Percentiles rank a stretch among this genome's conserved stretches.
phyloP scores from a whole-genome alignment of 2,329 filamentous ascomycete genomes.

The Tetracladium maxilliforme region DNA sequence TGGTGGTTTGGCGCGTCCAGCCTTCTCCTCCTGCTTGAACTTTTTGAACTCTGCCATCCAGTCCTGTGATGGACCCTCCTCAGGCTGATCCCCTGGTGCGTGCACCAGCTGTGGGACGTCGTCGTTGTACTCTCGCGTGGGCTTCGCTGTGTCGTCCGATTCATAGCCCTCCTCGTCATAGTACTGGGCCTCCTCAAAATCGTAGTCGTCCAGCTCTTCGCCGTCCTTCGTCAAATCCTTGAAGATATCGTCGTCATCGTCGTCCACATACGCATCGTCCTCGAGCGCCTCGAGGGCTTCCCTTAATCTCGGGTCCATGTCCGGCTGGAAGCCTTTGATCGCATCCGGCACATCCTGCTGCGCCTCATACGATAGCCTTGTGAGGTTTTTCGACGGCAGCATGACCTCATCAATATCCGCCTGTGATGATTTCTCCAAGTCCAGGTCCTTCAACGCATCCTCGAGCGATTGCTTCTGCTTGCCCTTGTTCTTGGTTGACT shows the following conservation, averaged over 20 bases:
- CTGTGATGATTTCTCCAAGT: constrained; percentile 34
- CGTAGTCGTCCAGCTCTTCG: constrained; percentile 60
- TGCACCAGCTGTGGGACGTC: constrained; percentile 30
- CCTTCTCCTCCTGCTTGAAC: constrained; percentile 73
- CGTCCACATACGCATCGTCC: constrained; percentile 85
- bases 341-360: constrained; percentile 88
- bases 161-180: constrained; percentile 72
- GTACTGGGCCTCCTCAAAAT: constrained; percentile 57
- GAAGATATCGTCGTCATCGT: constrained; percentile 76
- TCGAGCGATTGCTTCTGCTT: constrained; percentile 69
- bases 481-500: constrained; percentile 51
- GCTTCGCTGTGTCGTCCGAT: constrained; percentile 81
- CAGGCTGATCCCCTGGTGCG: constrained; percentile 28
- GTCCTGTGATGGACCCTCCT: constrained; percentile 54
- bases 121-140: constrained; percentile 37
- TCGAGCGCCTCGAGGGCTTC: constrained; percentile 90
- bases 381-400: constrained; percentile 65
- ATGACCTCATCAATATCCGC: constrained; percentile 60
- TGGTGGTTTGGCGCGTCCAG: constrained; percentile 18
- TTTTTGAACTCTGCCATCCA: constrained; percentile 91
- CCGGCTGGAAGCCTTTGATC: constrained; percentile 86
- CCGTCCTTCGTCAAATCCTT: constrained; percentile 53
- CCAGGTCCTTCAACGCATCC: constrained; percentile 58
- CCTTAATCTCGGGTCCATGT: constrained; percentile 88
- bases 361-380: constrained; percentile 69